phyloP scores from a whole-genome alignment of 2,329 filamentous ascomycete species.

The Cladorrhinum sp. region DNA sequence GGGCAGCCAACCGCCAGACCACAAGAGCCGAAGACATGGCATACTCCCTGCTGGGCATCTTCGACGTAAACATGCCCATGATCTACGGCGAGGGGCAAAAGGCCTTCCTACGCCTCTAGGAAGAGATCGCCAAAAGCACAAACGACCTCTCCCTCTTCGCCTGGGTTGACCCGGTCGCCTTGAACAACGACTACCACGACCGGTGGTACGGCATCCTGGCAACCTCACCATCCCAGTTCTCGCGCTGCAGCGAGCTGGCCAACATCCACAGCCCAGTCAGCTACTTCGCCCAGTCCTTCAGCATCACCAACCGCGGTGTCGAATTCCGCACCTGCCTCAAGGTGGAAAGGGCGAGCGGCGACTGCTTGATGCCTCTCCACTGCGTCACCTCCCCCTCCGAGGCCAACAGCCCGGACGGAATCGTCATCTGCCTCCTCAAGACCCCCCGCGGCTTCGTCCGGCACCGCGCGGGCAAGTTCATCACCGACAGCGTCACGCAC shows the following conservation, averaged over 20 bases:
- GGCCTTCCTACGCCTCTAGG: constrained; percentile 31
- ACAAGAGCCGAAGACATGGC: constrained; percentile 37
- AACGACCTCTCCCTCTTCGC: constrained; percentile 15
- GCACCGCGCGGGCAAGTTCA: background rate
- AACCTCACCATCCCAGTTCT: constrained; percentile 4
- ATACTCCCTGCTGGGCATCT: constrained; percentile 42
- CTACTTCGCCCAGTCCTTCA: constrained; percentile 4
- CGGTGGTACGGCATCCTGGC: constrained; percentile 5
- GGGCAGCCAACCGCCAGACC: constrained; percentile 34
- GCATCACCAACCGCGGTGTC: constrained; percentile 10
- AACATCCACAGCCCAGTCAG: background rate
- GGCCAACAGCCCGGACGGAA: background rate
- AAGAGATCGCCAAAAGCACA: constrained; percentile 31
- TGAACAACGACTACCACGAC: too few species aligned
- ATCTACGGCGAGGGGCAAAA: constrained; percentile 39
- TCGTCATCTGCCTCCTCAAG: constrained; percentile 4
- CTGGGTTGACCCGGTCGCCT: background rate
- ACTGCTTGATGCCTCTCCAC: constrained; percentile 8
- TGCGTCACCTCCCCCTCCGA: background rate
- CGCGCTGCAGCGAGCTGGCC: background rate
- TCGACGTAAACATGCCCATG: constrained; percentile 41
- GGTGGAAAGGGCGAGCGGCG: background rate
- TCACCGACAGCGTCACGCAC: background rate
- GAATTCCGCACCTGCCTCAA: constrained; percentile 5
- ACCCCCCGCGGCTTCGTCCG: constrained; percentile 10